Evolutionary conservation across 1,284 basidiomycete species (phyloP), one percentile per base, ranked within the genome.

Genomic region (Vanrija humicola): DNA sequence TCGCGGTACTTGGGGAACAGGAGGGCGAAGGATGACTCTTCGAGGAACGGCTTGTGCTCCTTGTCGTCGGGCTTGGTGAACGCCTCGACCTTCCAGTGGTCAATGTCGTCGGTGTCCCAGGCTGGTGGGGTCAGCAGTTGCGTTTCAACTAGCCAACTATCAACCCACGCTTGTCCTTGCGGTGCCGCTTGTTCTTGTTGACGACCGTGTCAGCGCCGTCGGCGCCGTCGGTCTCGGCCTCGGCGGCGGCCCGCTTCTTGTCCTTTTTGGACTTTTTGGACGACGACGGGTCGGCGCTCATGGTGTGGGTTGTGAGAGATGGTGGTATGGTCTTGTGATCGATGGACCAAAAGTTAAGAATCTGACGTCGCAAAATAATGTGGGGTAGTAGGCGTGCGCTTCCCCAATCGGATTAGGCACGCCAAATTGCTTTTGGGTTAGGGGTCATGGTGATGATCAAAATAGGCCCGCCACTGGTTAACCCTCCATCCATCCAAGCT

Each of bases 1-100:
- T 99, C 95, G 55, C 96, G 85, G 73, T 98, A 98, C 78, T 97
- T 98, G 28, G 96, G 96, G 76, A 99, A 99, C 8, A 99, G 84
- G 0, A 96, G 96, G 3, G 96, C 94, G 68, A 98, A 99, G 0
- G 90, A 94, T 8, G 90, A 94, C 79, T 98, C 96, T 75, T 98
- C 94, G 5, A 86, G 82, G 76, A 99, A 92, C 1, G 92, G 83
- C 39, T 54, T 54, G 54, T 71, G 69, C 10, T 55, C 34, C 18
- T 56, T 56, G 0, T 87, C 86, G 7, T 81, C 84, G 65, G 86
- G 87, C 3, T 82, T 78, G 52, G 81, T 77, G 78, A 98, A 95
- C 16, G 85, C 76, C 19, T 93, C 87, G 43, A 96, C 79, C 77
- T 90, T 91, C 95, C 95, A 97, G 87, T 98, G 95, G 81, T 98